Evolutionary conservation across 1,284 basidiomycete species (phyloP).

Genomic region (Irpex lacteus): DNA sequence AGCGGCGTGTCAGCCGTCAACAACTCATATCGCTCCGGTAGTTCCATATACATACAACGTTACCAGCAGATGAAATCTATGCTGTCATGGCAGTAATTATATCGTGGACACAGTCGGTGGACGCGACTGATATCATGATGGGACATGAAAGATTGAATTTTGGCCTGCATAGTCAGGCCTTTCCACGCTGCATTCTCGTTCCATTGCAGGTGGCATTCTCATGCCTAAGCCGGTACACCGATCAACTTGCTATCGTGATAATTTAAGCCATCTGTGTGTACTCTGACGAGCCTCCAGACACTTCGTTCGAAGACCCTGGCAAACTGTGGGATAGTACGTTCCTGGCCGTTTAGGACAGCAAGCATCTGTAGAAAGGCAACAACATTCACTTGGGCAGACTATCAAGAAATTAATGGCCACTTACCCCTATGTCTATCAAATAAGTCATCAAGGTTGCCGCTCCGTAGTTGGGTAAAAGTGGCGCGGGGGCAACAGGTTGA

Average conservation of each 20-base stretch:
- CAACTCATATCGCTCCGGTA: no score
- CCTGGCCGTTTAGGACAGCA: constrained; percentile 15
- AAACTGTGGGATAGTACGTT: constrained; percentile 16
- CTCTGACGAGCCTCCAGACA: constrained; percentile 16
- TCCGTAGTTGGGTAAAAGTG: not conserved
- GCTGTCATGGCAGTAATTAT: no score
- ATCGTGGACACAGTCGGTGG: no score
- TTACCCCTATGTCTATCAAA: not conserved
- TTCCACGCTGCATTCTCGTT: no score
- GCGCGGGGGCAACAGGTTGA: not conserved
- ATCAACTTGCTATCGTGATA: not conserved
- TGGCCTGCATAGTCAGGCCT: no score
- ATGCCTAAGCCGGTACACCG: not conserved
- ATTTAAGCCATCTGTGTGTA: not conserved
- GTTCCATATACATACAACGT: no score
- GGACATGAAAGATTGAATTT: no score
- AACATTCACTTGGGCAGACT: no score
- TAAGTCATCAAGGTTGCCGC: not conserved
- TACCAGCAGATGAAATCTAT: no score
- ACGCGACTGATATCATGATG: no score
- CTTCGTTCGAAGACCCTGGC: constrained; percentile 10
- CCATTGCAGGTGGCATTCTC: not conserved
- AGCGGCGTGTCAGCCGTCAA: no score
- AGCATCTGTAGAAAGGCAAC: constrained; percentile 13
- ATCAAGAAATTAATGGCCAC: not conserved